A percentile compares a stretch with the other conserved stretches of the same genome.
These are phyloP conservation scores for Phallus indusiatus DNA, from an alignment of 768 basidiomycete genomes.

Conservation along the genomic window DNA sequence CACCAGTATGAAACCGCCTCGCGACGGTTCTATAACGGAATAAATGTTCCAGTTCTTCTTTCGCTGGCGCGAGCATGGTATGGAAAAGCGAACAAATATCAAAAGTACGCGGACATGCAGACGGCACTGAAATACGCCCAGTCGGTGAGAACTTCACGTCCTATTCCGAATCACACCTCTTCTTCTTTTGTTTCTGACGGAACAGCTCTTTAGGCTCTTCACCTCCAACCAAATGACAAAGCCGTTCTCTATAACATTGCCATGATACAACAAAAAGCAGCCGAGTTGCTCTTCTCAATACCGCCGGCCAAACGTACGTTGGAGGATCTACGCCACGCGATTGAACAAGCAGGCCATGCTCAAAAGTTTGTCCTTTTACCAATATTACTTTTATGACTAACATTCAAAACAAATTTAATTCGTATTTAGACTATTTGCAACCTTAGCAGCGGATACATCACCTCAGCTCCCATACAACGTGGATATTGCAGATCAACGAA, in stretches of 20 bases:
- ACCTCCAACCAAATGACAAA: constrained; percentile 80
- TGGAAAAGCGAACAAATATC: constrained; percentile 85
- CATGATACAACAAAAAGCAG: constrained; percentile 95
- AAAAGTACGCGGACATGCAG: constrained; percentile 71
- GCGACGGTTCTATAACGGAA: constrained; percentile 60
- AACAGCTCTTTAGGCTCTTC: constrained; percentile 52
- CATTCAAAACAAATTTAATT: too few species aligned
- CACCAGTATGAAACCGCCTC: constrained; percentile 87
- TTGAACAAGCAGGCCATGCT: constrained; percentile 75
- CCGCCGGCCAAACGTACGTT: constrained; percentile 68
- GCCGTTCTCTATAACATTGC: constrained; percentile 92
- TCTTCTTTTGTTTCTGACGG: constrained; percentile 4
- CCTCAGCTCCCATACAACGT: constrained; percentile 68
- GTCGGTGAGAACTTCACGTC: constrained; percentile 35
- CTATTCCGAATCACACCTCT: neutral
- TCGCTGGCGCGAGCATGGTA: constrained; percentile 93
- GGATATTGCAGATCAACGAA: constrained; percentile 83
- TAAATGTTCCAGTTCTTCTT: constrained; percentile 66
- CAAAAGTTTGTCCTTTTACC: constrained; percentile 51
- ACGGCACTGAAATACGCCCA: constrained; percentile 81
- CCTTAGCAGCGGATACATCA: constrained; percentile 67
- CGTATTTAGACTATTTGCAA: constrained; percentile 63
- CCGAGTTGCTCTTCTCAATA: constrained; percentile 77
- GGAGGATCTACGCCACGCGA: constrained; percentile 67
- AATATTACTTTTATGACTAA: too few species aligned